Evolutionary conservation across 2,329 filamentous ascomycete species (phyloP).

Genomic region (Aureobasidium melanogenum): DNA sequence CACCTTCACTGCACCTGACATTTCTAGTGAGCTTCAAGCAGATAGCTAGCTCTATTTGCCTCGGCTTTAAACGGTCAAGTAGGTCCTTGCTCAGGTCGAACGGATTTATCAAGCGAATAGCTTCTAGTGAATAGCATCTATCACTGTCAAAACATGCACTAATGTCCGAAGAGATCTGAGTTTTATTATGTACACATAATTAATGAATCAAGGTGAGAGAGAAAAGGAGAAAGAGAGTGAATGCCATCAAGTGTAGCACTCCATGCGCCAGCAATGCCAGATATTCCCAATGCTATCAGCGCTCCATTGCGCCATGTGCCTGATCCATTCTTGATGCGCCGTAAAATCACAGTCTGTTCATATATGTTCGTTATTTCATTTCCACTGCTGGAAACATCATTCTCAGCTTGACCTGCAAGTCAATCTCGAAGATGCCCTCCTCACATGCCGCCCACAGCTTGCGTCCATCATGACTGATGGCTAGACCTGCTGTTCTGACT

Average conservation of each 20-base stretch:
- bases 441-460: constrained; percentile 44
- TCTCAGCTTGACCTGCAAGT: constrained; percentile 53
- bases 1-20: no score
- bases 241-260: neutral
- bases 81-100: neutral
- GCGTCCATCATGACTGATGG: constrained; percentile 39
- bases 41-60: neutral
- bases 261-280: neutral
- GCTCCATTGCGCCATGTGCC: neutral
- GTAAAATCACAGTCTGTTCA: neutral
- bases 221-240: neutral
- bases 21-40: neutral
- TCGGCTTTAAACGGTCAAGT: neutral
- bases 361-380: constrained; percentile 22
- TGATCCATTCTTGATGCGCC: neutral
- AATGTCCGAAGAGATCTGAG: neutral
- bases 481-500: constrained; percentile 38
- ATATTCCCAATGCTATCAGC: neutral
- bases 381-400: constrained; percentile 40
- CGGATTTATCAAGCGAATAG: neutral
- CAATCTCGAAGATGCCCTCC: constrained; percentile 68
- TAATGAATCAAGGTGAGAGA: neutral
- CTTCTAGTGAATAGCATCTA: no score
- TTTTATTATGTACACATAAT: neutral
- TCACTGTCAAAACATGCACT: neutral